These are phyloP conservation scores for Epipyxis sp. DNA, from an alignment of 108 stramenopile genomes.

Conservation along the genomic window DNA sequence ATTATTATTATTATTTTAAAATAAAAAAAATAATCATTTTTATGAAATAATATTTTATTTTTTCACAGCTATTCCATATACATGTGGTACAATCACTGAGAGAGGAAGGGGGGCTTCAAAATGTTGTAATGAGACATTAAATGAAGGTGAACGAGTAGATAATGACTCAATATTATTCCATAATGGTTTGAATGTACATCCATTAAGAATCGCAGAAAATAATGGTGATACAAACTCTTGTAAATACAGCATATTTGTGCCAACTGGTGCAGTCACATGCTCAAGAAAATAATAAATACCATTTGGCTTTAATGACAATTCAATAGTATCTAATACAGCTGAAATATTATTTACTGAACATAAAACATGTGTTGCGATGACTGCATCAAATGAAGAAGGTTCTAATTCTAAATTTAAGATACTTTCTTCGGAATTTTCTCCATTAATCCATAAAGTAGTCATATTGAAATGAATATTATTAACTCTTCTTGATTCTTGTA, in stretches of 20 bases:
- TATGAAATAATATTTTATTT: no score
- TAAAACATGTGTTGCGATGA: slow-evolving; percentile 55
- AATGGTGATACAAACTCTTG: slow-evolving; percentile 50
- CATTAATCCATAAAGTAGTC: slow-evolving; percentile 41
- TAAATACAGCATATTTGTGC: slow-evolving; percentile 31
- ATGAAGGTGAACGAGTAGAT: no score
- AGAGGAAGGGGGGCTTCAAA: no score
- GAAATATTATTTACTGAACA: slow-evolving; percentile 52
- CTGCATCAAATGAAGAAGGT: slow-evolving; percentile 48
- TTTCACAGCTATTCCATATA: no score
- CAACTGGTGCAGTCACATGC: slow-evolving; percentile 46
- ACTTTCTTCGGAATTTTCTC: no score
- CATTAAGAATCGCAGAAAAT: slow-evolving; percentile 51
- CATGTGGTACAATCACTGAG: no score
- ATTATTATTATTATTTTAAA: no score
- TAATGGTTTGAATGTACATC: slow-evolving; percentile 52
- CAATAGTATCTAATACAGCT: slow-evolving; percentile 56
- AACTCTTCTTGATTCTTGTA: no score
- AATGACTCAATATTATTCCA: slow-evolving; percentile 22
- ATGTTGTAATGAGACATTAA: no score
- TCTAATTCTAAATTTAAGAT: slow-evolving; percentile 43
- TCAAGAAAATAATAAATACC: slow-evolving; percentile 61
- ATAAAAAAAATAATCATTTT: no score
- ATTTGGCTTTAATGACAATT: slow-evolving; percentile 60
- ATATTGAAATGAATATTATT: slow-evolving; percentile 49